phyloP scores from a whole-genome alignment of 78 protist species.

The Acrasis kona region DNA sequence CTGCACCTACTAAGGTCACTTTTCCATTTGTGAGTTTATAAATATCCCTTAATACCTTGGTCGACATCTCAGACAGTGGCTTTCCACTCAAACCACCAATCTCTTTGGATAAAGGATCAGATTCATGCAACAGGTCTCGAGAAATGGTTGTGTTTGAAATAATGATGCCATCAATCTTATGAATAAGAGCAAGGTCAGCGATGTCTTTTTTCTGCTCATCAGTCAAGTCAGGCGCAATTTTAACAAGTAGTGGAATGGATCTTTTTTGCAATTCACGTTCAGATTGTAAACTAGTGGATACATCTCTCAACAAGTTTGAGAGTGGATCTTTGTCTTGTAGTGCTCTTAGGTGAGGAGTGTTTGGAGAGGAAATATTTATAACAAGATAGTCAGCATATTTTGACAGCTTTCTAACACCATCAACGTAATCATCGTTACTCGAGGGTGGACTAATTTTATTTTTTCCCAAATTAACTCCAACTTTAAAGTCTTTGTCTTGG shows the following conservation, averaged over 20 bases:
- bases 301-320: neutral
- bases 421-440: conserved; percentile 43
- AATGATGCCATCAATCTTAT: conserved; percentile 53
- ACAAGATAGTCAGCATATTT: conserved; percentile 54
- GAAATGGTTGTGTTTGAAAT: conserved; percentile 63
- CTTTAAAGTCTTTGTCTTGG: neutral
- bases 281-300: too few relatives aligned
- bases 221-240: conserved; percentile 71
- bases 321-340: conserved; percentile 36
- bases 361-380: conserved; percentile 71
- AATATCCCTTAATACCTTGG: conserved; percentile 25
- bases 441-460: conserved; percentile 34
- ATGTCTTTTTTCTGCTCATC: conserved; percentile 31
- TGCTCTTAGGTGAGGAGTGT: conserved; percentile 66
- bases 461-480: conserved; percentile 70
- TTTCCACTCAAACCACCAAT: conserved; percentile 67
- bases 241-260: conserved; percentile 61
- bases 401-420: conserved; percentile 24
- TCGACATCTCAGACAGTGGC: conserved; percentile 42
- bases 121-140: conserved; percentile 6
- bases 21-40: conserved; percentile 55
- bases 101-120: neutral
- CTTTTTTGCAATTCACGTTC: neutral
- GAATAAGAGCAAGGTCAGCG: conserved; percentile 14
- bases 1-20: conserved; percentile 55